These are phyloP conservation scores for Globisporangium radiosum DNA, from an alignment of 352 stramenopile species.

Conservation along the genomic window DNA sequence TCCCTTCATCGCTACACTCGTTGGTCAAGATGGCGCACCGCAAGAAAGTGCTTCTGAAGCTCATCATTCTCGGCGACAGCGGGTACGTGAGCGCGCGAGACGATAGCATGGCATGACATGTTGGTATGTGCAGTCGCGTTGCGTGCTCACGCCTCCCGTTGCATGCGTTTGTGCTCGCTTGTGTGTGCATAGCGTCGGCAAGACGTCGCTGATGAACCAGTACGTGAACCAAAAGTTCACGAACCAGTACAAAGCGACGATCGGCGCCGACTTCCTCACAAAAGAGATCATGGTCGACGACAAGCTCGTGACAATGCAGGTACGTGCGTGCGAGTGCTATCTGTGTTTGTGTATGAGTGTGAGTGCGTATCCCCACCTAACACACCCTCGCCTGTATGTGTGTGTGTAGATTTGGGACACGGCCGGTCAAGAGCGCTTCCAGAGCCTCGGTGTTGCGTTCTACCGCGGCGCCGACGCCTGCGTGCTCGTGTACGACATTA, in stretches of 20 bases:
- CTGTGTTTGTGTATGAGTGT: neutral
- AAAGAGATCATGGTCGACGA: conserved; percentile 96
- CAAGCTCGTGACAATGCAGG: conserved; percentile 94
- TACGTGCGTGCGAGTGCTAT: conserved; percentile 8
- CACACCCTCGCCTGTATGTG: neutral
- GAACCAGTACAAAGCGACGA: conserved; percentile 99
- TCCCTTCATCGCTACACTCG: too few relatives aligned
- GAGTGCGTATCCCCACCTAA: too few relatives aligned
- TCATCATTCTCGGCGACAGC: conserved; percentile 98
- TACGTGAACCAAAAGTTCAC: conserved; percentile 99
- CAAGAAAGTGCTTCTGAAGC: conserved; percentile 97
- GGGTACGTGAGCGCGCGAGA: conserved; percentile 59
- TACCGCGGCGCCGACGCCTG: conserved; percentile 98
- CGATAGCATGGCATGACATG: too few relatives aligned
- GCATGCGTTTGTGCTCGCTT: neutral
- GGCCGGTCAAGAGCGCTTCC: conserved; percentile 97
- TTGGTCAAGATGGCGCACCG: conserved; percentile 62
- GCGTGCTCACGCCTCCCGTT: neutral
- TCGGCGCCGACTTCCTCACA: conserved; percentile 98
- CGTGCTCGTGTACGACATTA: conserved; percentile 99
- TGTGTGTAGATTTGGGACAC: conserved; percentile 97
- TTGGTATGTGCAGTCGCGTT: neutral
- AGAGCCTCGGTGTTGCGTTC: conserved; percentile 97
- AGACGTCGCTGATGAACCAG: conserved; percentile 99
- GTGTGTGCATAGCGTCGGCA: conserved; percentile 86